Evolutionary conservation across 2,329 filamentous ascomycete species (phyloP), one percentile per base, ranked within the genome.

Genomic region (Corniculantispora saksenae): DNA sequence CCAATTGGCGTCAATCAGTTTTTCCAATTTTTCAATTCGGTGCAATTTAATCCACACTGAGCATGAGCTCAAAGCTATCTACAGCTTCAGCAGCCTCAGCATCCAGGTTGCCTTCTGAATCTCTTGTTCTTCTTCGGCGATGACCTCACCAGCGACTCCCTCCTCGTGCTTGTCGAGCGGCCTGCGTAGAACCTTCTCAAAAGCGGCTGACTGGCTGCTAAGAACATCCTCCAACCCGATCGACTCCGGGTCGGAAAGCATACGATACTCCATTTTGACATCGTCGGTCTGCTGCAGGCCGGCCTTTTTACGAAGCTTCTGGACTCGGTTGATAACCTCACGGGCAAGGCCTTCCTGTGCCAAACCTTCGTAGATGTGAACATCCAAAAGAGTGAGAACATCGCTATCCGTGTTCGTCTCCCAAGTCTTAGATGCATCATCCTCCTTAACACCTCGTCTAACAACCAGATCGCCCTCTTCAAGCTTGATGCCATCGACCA

Each of bases 261-360:
- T 88, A 65, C 84, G 84, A 80, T 97, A 98, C 77, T 96, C 91
- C 91, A 99, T 97, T 80, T 91, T 92, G 68, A 99, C 89, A 74
- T 98, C 95, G 74, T 99, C 95, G 0, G 94, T 98, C 1, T 93
- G 89, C 68, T 94, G 88, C 61, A 99, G 83, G 0, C 93, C 93
- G 9, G 94, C 94, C 82, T 95, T 95, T 86, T 99, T 99, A 69
- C 95, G 89, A 68, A 98, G 83, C 70, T 92, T 87, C 80, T 99
- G 95, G 25, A 99, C 91, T 48, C 94, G 89, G 77, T 97, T 92
- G 81, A 99, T 91, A 69, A 99, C 90, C 78, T 98, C 95, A 72
- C 95, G 86, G 1, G 92, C 94, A 62, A 99, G 79, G 63, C 94
- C 95, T 77, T 98, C 94, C 69, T 94, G 88, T 55, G 91, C 91